A percentile compares a stretch with the other conserved stretches of the same genome.
Evolutionary conservation across 139 green algal species (phyloP).

Genomic region (Coccomyxa sp.): DNA sequence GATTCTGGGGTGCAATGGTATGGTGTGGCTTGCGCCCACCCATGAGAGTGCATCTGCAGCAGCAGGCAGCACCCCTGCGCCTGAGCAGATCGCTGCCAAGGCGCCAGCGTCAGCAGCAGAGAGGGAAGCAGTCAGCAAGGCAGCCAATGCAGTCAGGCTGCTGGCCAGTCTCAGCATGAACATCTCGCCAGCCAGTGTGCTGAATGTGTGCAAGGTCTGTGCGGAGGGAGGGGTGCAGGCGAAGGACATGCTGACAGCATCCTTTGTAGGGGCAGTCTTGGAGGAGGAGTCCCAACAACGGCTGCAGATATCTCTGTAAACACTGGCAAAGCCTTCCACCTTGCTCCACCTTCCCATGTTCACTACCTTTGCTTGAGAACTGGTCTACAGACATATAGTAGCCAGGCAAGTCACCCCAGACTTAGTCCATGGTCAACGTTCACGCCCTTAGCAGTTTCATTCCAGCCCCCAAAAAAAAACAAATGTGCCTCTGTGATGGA

Average conservation of each 20-base stretch:
- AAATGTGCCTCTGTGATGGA: too few relatives aligned
- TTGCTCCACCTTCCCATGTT: too few relatives aligned
- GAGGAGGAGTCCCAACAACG: neutral
- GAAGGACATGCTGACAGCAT: neutral
- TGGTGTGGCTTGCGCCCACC: slow-evolving; percentile 69
- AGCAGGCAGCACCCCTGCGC: neutral
- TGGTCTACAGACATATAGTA: too few relatives aligned
- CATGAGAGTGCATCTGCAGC: neutral
- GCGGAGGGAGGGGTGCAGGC: neutral
- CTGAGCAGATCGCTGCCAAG: neutral
- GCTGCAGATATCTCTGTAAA: too few relatives aligned
- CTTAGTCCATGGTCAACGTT: too few relatives aligned
- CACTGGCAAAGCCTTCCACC: too few relatives aligned
- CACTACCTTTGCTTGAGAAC: too few relatives aligned
- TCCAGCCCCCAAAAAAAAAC: too few relatives aligned
- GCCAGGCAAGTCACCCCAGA: too few relatives aligned
- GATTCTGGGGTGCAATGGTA: slow-evolving; percentile 81
- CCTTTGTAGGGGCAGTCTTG: neutral
- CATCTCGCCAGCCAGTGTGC: slow-evolving; percentile 50
- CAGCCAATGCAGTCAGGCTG: slow-evolving; percentile 54
- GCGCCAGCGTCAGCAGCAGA: slow-evolving; percentile 15
- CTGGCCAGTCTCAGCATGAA: slow-evolving; percentile 57
- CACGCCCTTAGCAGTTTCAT: too few relatives aligned
- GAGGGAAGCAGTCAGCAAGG: slow-evolving; percentile 43
- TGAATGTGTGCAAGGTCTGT: slow-evolving; percentile 14